A percentile compares a stretch with the other conserved stretches of the same genome.
Evolutionary conservation across 1,139 yeast genomes (phyloP).

Genomic region (Hyphopichia wangnamkhiaoensis): DNA sequence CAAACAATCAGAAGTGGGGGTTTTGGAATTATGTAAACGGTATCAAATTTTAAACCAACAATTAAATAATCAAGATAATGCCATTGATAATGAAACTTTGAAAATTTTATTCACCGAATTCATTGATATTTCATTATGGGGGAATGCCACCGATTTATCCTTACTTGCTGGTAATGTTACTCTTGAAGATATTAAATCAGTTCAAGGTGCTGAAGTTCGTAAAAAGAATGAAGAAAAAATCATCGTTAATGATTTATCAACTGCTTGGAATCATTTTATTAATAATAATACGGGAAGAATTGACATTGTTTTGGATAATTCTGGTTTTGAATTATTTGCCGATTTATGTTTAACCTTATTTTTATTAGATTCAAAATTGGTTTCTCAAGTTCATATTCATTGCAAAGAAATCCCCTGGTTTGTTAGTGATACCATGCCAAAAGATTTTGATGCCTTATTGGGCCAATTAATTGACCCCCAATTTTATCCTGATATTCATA

Average conservation of each 20-base stretch:
- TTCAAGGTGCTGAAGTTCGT: constrained; percentile 89
- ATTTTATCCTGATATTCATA: constrained; percentile 53
- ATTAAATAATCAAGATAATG: constrained; percentile 36
- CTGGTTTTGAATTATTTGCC: constrained; percentile 93
- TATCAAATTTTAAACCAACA: constrained; percentile 44
- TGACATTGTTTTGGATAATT: constrained; percentile 88
- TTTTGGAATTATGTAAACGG: constrained; percentile 76
- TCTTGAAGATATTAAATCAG: constrained; percentile 81
- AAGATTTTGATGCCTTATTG: constrained; percentile 67
- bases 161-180: constrained; percentile 77
- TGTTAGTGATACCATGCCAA: constrained; percentile 91
- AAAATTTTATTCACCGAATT: constrained; percentile 71
- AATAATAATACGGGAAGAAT: constrained; percentile 30
- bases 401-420: constrained; percentile 95
- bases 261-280: constrained; percentile 58
- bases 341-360: constrained; percentile 78
- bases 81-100: constrained; percentile 48
- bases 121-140: constrained; percentile 91
- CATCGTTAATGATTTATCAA: constrained; percentile 69
- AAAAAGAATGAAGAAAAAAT: constrained; percentile 82
- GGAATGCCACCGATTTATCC: constrained; percentile 94
- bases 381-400: constrained; percentile 69
- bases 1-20: constrained; percentile 73
- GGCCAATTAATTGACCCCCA: constrained; percentile 54
- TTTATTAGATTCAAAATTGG: constrained; percentile 69